Conservation (phyloP, 2,329 filamentous ascomycete genomes). For the Emergomyces africanus region DNA sequence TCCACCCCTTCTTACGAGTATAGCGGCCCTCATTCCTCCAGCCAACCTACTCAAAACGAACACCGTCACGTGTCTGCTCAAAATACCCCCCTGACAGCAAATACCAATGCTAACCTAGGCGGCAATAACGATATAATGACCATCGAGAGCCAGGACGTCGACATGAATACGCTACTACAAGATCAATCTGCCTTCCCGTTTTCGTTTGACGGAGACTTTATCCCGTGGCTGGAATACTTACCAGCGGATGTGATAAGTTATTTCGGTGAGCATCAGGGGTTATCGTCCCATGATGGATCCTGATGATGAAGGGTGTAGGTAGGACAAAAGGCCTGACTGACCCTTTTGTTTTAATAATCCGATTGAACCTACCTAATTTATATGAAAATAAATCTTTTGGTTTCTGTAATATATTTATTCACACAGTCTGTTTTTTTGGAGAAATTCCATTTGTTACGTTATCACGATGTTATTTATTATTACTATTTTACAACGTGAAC, state of each 20-base stretch:
- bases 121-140: slow-evolving; percentile 45
- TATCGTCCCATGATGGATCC: slow-evolving; percentile 19
- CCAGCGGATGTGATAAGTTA: slow-evolving; percentile 52
- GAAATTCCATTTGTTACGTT: not conserved
- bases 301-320: not conserved
- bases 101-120: slow-evolving; percentile 17
- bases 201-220: slow-evolving; percentile 43
- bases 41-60: not conserved
- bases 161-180: slow-evolving; percentile 53
- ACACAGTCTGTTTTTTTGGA: not conserved
- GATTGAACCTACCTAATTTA: not conserved
- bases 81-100: not conserved
- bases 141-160: slow-evolving; percentile 65
- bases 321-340: slow-evolving; percentile 6
- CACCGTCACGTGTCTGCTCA: not conserved
- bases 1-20: not conserved
- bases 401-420: not conserved
- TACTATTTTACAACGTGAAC: no score
- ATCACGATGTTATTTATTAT: not conserved
- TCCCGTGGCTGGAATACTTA: slow-evolving; percentile 64
- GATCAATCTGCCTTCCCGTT: slow-evolving; percentile 28
- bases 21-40: not conserved
- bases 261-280: slow-evolving; percentile 31
- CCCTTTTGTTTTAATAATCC: slow-evolving; percentile 8
- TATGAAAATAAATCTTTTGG: not conserved